A percentile compares a stretch with the other conserved stretches of the same genome.
phyloP scores from a whole-genome alignment of 2,329 filamentous ascomycete species.

The Arthrobotrys megalospora region DNA sequence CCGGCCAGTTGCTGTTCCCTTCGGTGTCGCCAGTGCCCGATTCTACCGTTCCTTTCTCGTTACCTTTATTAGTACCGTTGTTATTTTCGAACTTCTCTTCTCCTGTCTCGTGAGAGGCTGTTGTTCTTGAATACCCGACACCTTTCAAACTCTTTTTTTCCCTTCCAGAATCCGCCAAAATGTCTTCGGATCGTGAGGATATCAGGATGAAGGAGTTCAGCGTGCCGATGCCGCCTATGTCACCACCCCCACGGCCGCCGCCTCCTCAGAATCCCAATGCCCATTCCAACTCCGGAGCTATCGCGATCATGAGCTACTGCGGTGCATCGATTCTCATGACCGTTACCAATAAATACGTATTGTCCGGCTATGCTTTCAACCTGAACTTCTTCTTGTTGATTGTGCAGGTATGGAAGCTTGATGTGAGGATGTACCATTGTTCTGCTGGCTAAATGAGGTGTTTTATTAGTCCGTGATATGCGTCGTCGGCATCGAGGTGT shows the following conservation, averaged over 20 bases:
- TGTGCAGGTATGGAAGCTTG: conserved; percentile 78
- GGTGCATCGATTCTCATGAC: conserved; percentile 98
- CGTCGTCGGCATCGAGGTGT: conserved; percentile 83
- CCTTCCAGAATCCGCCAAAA: conserved; percentile 22
- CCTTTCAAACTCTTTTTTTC: neutral
- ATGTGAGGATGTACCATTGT: neutral
- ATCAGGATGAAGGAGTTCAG: conserved; percentile 58
- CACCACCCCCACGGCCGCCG: conserved; percentile 58
- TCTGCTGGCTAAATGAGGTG: conserved; percentile 1
- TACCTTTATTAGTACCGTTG: neutral
- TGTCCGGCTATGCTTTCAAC: conserved; percentile 92
- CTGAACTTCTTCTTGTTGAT: conserved; percentile 95
- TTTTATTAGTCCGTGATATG: conserved; percentile 83
- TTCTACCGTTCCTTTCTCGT: conserved; percentile 41
- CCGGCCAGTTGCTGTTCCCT: conserved; percentile 30
- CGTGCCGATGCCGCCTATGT: conserved; percentile 60
- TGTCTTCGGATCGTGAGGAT: conserved; percentile 55
- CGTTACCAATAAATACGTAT: conserved; percentile 98
- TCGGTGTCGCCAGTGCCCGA: conserved; percentile 39
- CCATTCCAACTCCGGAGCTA: conserved; percentile 53
- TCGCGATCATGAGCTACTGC: conserved; percentile 92
- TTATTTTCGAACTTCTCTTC: conserved; percentile 15
- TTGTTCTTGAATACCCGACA: conserved; percentile 7
- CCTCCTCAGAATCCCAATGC: conserved; percentile 41
- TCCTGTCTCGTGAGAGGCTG: conserved; percentile 22